A percentile compares a stretch with the other conserved stretches of the same genome.
These are phyloP conservation scores for Quercus bicolor DNA, from an alignment of 306 rosid genomes.

Conservation along the genomic window DNA sequence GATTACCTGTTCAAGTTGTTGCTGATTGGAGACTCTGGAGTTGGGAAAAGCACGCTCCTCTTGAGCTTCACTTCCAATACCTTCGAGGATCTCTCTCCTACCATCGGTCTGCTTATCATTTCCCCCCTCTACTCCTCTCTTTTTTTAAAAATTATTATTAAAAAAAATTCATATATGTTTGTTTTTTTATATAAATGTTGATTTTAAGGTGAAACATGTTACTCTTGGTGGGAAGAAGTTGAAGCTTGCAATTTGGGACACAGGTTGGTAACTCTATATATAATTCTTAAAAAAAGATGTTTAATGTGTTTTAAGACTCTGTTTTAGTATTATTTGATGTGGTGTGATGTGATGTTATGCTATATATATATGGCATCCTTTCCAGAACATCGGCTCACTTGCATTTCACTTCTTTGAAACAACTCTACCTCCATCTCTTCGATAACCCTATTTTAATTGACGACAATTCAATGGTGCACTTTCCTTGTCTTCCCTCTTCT, in stretches of 20 bases:
- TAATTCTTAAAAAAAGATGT: no score
- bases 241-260: conserved; percentile 94
- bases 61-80: conserved; percentile 63
- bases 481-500: no score
- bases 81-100: conserved; percentile 82
- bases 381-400: no score
- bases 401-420: no score
- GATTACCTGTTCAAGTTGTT: conserved; percentile 80
- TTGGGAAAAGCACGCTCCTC: conserved; percentile 79
- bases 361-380: no score
- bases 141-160: no score
- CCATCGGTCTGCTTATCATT: conserved; percentile 46
- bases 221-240: conserved; percentile 62
- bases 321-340: no score
- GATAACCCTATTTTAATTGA: no score
- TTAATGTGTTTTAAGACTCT: no score
- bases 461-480: no score
- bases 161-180: neutral
- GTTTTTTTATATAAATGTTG: conserved; percentile 52
- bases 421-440: no score
- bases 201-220: conserved; percentile 72
- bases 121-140: neutral
- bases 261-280: conserved; percentile 42
- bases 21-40: conserved; percentile 79
- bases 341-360: no score